Conservation (phyloP, 1,284 basidiomycete genomes). For the Trametes versicolor region DNA sequence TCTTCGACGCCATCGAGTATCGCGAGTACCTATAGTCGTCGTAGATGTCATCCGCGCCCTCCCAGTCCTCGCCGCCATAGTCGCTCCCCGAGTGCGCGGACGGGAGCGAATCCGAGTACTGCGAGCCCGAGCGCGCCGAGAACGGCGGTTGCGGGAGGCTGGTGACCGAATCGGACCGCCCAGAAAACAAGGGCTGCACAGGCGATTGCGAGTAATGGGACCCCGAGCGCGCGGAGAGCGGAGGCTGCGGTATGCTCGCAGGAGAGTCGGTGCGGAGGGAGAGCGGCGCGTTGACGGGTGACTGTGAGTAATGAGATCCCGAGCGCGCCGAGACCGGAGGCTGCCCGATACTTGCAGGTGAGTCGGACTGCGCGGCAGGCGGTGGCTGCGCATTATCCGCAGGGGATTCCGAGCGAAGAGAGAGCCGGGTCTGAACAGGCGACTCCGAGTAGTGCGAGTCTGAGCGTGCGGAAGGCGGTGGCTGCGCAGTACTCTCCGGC, state of each 20-base stretch:
- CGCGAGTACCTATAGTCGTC: constrained; percentile 80
- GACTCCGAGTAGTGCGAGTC: constrained; percentile 28
- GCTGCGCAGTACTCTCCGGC: constrained; percentile 8
- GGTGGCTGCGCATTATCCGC: constrained; percentile 21
- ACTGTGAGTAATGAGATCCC: constrained; percentile 25
- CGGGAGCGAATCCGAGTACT: constrained; percentile 30
- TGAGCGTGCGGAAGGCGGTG: constrained; percentile 17
- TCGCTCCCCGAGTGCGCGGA: constrained; percentile 41
- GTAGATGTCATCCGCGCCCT: constrained; percentile 73
- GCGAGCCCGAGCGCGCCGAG: constrained; percentile 25
- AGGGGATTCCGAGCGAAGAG: constrained; percentile 19
- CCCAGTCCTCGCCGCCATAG: constrained; percentile 62
- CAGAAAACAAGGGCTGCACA: constrained; percentile 27
- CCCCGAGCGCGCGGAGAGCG: constrained; percentile 14
- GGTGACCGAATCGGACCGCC: constrained; percentile 32
- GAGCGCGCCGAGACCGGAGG: constrained; percentile 19
- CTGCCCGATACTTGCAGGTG: constrained; percentile 10
- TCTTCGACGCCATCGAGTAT: constrained; percentile 59
- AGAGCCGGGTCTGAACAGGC: neutral
- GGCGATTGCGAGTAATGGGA: constrained; percentile 22
- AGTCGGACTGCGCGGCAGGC: constrained; percentile 36
- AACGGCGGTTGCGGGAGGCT: constrained; percentile 16
- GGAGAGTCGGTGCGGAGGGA: too few relatives aligned
- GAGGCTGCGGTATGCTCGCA: neutral
- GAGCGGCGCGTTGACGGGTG: constrained; percentile 6